Base-by-base conservation (phyloP, 1,284 basidiomycete species). In the Pseudozyma hubeiensis region DNA sequence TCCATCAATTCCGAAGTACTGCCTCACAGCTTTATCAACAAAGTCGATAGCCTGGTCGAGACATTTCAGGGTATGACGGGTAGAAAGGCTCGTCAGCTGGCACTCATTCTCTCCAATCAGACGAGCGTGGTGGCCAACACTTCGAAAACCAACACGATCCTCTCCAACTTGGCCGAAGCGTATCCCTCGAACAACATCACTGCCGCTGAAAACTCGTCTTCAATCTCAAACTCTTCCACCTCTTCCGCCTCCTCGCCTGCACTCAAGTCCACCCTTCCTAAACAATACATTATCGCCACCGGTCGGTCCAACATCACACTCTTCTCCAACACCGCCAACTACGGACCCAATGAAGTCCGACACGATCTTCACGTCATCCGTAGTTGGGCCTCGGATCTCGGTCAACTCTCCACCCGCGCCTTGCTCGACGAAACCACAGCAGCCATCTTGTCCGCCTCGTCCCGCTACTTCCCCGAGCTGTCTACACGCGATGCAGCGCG, bases 391-490 rank as follows among this genome's bases (percentile, higher is more conserved):
- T 56, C 58, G 4, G 82, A 82, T 45, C 46, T 80, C 30, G 49
- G 52, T 24, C 70, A 73, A 24, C 68, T 81, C n/a, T 47, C 46
- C 34, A 67, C 68, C 11, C 54, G 56, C 33, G 68, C 72, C 1
- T 44, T 80, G 37, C 53, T 77, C 34, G 73, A 79, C 54, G 82
- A 84, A 53, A 79, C 80, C 0, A 64, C 81, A 7, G 79, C 77
- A 10, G 82, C 82, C 0, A 67, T 84, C 41, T 39, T 82, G 40
- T 78, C 77, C 7, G 82, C 78, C 24, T 55, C 81, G 5, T 65
- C 74, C 3, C 78, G 82, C 30, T 84, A 84, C 71, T 84, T 64
- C 46, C 82, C 82, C 14, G 82, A 84, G 16, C 57, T 84, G 2
- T 66, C 75, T 19, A 82, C 79, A 0, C 59, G 63, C 17, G 72